Evolutionary conservation across 2,329 filamentous ascomycete genomes (phyloP).

Genomic region (Pseudocercospora musae): DNA sequence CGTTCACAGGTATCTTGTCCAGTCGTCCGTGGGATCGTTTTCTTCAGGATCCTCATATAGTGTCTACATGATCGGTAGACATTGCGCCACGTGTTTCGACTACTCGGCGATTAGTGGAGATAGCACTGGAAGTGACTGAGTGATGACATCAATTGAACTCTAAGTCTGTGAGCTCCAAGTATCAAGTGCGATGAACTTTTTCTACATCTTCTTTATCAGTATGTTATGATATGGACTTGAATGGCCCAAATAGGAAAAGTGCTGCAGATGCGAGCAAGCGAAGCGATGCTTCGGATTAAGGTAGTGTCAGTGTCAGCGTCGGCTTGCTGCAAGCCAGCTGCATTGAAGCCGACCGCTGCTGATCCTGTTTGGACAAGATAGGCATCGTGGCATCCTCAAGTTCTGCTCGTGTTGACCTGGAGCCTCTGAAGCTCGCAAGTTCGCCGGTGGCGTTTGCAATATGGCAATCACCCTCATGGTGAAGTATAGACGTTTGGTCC

Average conservation of each 20-base stretch:
- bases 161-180: neutral
- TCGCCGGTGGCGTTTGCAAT: neutral
- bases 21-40: neutral
- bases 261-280: neutral
- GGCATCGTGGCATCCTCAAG: neutral
- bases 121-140: neutral
- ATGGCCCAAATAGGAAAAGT: slow-evolving; percentile 3
- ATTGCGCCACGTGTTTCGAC: too few species aligned
- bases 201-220: neutral
- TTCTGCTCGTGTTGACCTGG: neutral
- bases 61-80: neutral
- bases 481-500: too few species aligned
- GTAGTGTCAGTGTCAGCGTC: neutral
- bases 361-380: slow-evolving; percentile 2
- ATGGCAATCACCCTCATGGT: neutral
- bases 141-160: neutral
- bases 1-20: neutral
- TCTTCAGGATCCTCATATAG: neutral
- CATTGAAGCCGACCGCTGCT: neutral
- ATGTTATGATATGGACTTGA: neutral
- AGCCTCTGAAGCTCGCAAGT: neutral
- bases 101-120: neutral
- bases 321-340: neutral
- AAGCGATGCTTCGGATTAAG: neutral
- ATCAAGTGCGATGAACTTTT: neutral